Conservation (phyloP, 805 yeast species). For the Saccharomycopsis microspora region DNA sequence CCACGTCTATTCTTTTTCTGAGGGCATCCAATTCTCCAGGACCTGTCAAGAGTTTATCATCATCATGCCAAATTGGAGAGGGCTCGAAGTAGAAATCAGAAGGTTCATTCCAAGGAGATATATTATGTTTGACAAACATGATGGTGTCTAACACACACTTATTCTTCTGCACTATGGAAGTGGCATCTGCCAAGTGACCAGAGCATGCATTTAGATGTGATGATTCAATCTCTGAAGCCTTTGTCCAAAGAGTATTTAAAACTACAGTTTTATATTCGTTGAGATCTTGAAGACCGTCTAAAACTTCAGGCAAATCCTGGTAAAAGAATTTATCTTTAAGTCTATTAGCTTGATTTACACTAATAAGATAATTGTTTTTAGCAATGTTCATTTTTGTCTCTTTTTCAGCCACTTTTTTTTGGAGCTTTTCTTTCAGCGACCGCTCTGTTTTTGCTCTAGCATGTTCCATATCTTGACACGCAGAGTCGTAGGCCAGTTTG, state of each 20-base stretch:
- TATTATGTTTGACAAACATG: conserved; percentile 88
- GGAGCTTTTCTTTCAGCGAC: conserved; percentile 33
- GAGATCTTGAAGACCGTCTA: conserved; percentile 76
- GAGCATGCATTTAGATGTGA: conserved; percentile 33
- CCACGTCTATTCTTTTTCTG: conserved; percentile 36
- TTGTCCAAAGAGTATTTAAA: conserved; percentile 55
- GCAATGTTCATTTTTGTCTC: conserved; percentile 75
- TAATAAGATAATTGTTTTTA: conserved; percentile 76
- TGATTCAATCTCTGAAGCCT: conserved; percentile 53
- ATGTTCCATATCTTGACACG: conserved; percentile 71
- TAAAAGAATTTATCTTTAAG: conserved; percentile 85
- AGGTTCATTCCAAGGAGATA: conserved; percentile 72
- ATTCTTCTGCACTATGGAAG: conserved; percentile 54
- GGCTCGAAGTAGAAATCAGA: conserved; percentile 77
- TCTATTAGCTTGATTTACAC: conserved; percentile 77
- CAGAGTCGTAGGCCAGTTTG: conserved; percentile 68
- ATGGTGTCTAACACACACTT: conserved; percentile 65
- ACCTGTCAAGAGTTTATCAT: conserved; percentile 56
- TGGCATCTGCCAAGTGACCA: conserved; percentile 36
- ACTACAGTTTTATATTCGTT: conserved; percentile 69
- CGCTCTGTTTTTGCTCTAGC: conserved; percentile 62
- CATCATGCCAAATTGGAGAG: conserved; percentile 94
- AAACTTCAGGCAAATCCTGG: conserved; percentile 85
- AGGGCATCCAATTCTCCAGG: conserved; percentile 48
- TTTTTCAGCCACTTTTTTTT: conserved; percentile 41